These are phyloP conservation scores for Russula foetens DNA, from an alignment of 768 basidiomycete genomes.

Conservation along the genomic window DNA sequence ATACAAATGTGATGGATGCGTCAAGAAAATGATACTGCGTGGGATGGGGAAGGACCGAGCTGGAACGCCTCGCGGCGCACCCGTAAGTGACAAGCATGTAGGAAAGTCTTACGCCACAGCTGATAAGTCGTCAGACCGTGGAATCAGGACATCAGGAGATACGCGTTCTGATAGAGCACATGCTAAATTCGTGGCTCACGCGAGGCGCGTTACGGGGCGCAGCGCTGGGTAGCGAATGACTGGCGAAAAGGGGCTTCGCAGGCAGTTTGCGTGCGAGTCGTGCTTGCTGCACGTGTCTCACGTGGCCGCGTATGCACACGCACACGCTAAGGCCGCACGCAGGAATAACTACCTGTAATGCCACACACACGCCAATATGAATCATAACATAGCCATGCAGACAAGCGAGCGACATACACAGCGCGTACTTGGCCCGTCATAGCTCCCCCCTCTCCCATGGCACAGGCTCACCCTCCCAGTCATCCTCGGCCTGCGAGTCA, in stretches of 20 bases:
- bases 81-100: not conserved
- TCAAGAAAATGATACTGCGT: not conserved
- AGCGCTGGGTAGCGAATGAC: slow-evolving; percentile 4
- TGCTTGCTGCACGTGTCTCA: slow-evolving; percentile 18
- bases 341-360: not conserved
- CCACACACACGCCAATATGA: slow-evolving; percentile 5
- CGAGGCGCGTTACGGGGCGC: slow-evolving; percentile 8
- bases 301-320: slow-evolving; percentile 18
- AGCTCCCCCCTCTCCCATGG: slow-evolving; percentile 78
- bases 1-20: slow-evolving; percentile 4
- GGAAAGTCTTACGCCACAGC: not conserved
- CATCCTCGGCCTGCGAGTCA: slow-evolving; percentile 25
- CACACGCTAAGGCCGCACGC: slow-evolving; percentile 9
- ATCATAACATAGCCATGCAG: slow-evolving; percentile 8
- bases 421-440: slow-evolving; percentile 29
- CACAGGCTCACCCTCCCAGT: slow-evolving; percentile 76
- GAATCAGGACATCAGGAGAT: not conserved
- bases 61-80: not conserved
- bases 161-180: not conserved
- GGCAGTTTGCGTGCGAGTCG: not conserved
- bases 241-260: not conserved
- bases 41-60: not conserved
- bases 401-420: slow-evolving; percentile 26
- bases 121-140: not conserved
- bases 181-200: slow-evolving; percentile 6